Conservation (phyloP, 306 rosid species). For the Cicer yamashitae region DNA sequence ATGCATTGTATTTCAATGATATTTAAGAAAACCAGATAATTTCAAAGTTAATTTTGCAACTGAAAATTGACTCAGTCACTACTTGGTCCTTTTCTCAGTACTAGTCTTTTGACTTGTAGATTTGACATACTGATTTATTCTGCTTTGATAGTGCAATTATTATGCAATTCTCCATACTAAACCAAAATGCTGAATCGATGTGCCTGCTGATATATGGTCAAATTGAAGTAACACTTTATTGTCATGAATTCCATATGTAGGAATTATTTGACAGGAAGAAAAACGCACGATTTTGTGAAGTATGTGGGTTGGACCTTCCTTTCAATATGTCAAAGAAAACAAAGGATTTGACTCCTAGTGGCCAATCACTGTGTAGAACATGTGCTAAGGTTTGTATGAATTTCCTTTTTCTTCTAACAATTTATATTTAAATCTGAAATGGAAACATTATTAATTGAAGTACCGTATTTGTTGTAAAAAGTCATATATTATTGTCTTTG, state of each 20-base stretch:
- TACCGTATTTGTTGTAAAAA: conserved; percentile 29
- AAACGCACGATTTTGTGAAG: conserved; percentile 63
- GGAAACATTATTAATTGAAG: conserved; percentile 38
- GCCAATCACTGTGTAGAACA: conserved; percentile 69
- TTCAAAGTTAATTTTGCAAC: conserved; percentile 6
- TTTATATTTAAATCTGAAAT: conserved; percentile 27
- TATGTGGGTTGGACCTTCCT: conserved; percentile 68
- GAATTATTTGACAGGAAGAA: conserved; percentile 53
- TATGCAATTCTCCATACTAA: conserved; percentile 7
- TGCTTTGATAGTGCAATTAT: conserved; percentile 33
- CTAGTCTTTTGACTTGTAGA: conserved; percentile 4
- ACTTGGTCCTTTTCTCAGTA: conserved; percentile 17
- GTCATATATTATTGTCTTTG: conserved; percentile 35
- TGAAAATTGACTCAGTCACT: conserved; percentile 26
- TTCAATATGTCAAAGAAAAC: conserved; percentile 62
- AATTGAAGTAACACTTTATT: conserved; percentile 32
- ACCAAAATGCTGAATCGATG: conserved; percentile 18
- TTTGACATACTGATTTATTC: conserved; percentile 24
- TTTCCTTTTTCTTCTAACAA: conserved; percentile 40
- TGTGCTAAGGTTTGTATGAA: conserved; percentile 78
- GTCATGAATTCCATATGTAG: conserved; percentile 54
- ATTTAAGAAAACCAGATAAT: conserved; percentile 4
- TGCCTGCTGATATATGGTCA: background rate
- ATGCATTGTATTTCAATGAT: conserved; percentile 21
- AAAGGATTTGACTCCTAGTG: conserved; percentile 56